Base-by-base conservation (phyloP, 805 yeast species). In the Limtongozyma cylindracea region DNA sequence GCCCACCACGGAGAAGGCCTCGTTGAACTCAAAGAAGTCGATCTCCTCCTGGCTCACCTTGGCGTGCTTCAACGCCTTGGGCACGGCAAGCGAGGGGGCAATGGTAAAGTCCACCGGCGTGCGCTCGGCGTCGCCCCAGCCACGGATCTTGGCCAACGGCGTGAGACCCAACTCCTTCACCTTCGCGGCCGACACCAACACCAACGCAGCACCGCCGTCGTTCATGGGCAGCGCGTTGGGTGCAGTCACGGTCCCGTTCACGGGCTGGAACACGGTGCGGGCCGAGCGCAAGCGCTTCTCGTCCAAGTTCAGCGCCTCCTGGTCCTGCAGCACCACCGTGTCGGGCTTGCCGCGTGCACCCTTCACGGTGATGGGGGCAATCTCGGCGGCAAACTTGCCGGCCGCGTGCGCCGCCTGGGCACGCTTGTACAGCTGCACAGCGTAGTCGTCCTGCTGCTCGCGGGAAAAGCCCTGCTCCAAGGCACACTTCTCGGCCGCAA, bases 111-210 rank as follows among this genome's bases (percentile, higher is more conserved):
- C 91, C 35, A 72, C 61, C 32, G 99, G 98, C 20, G 67, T 66
- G 45, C 78, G 82, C 25, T 91, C 98, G 38, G 96, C 96, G 45
- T 88, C 99, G 49, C 92, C 98, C 92, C 93, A 84, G 28, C 94
- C 91, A 24, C 61, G 43, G 37, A 88, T 70, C 46, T 67, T 66
- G 28, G 94, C 96, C 29, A 88, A 44, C 31, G 99, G 98, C 43
- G 56, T 78, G 41, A 88, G 54, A 20, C 72, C 71, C 35, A 80
- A 63, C 58, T 82, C 93, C 44, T 66, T 64, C 37, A 82, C 58
- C 55, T 82, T 80, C 30, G 53, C 53, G 42, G 65, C 95, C 27
- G 92, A 73, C 23, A 78, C 88, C 33, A 88, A 59, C 20, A 88
- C 56, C 18, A 88, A 64, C 22, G 96, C 96, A 25, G 96, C 94